phyloP scores from a whole-genome alignment of 2,329 filamentous ascomycete genomes.

The Scedosporium boydii region DNA sequence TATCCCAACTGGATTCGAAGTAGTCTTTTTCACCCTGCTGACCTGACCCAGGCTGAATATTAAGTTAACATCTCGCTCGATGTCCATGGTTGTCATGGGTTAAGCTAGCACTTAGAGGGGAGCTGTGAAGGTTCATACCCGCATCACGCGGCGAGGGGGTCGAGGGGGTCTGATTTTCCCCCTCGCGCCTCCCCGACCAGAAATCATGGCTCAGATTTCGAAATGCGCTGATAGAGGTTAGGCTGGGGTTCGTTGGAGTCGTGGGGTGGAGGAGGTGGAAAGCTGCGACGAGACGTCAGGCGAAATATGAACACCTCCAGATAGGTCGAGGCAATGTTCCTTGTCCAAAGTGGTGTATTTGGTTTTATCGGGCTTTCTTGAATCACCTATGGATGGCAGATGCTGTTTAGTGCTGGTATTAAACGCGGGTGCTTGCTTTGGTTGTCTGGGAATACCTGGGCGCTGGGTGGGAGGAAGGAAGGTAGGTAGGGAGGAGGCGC shows the following conservation, averaged over 20 bases:
- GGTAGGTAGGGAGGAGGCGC: too few species aligned
- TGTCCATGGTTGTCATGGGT: not conserved
- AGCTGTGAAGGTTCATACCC: not conserved
- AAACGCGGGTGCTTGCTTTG: too few species aligned
- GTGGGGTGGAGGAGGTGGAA: not conserved
- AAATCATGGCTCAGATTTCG: constrained; percentile 6
- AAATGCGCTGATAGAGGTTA: not conserved
- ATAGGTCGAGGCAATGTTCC: too few species aligned
- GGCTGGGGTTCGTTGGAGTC: not conserved
- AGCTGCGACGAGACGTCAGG: not conserved
- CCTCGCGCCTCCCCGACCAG: constrained; percentile 6
- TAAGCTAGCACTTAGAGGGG: not conserved
- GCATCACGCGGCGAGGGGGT: constrained; percentile 5
- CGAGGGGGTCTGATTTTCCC: constrained; percentile 6
- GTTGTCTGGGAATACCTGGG: too few species aligned
- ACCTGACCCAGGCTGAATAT: constrained; percentile 16
- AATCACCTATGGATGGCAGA: too few species aligned
- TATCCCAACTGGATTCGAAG: constrained; percentile 78
- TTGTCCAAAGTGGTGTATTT: not conserved
- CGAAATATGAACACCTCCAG: not conserved
- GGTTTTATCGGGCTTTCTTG: not conserved
- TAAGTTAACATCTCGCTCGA: not conserved
- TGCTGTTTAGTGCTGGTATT: too few species aligned
- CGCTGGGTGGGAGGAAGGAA: too few species aligned
- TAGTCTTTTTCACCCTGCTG: constrained; percentile 51